Evolutionary conservation across 768 basidiomycete genomes (phyloP), one percentile per base, ranked within the genome.

Genomic region (Sarcodon sp.): DNA sequence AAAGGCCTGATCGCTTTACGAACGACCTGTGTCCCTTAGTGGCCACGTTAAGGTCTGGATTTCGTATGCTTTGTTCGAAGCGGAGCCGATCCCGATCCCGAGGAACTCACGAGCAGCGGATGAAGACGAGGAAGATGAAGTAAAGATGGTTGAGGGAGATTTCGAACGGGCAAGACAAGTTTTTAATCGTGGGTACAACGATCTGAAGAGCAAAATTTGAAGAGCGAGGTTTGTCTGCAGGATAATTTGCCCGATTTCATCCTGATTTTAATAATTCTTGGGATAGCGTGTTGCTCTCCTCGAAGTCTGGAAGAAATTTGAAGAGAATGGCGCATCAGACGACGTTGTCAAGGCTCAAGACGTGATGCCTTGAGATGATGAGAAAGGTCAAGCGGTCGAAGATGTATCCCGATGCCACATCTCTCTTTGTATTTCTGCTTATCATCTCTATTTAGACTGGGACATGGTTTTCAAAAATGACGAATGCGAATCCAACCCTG

Each of bases 11-110:
- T 69, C 73, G 3, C 60, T 98, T 37, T 97, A 94, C 60, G 92
- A 96, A 66, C 77, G 91, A 16, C 73, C 97, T 12, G 72, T 96
- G 44, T 67, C 75, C 27, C 70, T 87, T 38, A 93, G 90, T 52
- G 87, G 87, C 4, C 92, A 98, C 60, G 86, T 91, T 65, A 97
- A 97, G 66, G 91, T 94, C 18, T 98, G 92, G 90, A 88, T 96
- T 47, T 82, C 91, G 46, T 98, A 84, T 63, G 93, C 94, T 0
- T 71, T 85, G 54, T 96, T 96, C 55, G 93, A 98, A 63, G 84
- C 79, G 4, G 83, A 84, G 54, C 68, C 78, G 3, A 80, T 86
- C 38, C 79, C 79, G 5, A 54, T 81, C 7, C 76, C 76, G 6
- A 68, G 82, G 31, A 76, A 73, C 2, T 67, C 73, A 54, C 70